phyloP scores from a whole-genome alignment of 1,284 basidiomycete genomes.

The Coniferiporia sulphurascens region DNA sequence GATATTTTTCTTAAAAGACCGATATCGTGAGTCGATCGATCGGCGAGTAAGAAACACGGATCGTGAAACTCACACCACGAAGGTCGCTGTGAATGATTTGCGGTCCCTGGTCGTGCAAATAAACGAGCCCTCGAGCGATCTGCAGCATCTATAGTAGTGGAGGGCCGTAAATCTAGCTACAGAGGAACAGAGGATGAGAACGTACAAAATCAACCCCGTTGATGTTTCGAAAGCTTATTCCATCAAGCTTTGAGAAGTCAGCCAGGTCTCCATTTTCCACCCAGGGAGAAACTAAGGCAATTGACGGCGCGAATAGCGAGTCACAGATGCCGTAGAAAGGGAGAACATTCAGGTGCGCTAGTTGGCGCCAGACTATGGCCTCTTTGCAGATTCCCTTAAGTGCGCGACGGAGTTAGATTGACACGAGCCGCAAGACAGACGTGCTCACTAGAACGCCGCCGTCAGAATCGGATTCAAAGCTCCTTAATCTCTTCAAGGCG shows the following conservation, averaged over 20 bases:
- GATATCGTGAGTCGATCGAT: background rate
- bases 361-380: conserved; percentile 4
- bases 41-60: background rate
- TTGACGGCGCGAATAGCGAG: background rate
- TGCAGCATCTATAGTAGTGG: background rate
- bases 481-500: background rate
- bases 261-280: conserved; percentile 4
- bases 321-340: conserved; percentile 1
- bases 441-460: background rate
- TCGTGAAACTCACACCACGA: background rate
- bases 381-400: conserved; percentile 5
- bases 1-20: background rate
- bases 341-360: background rate
- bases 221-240: background rate
- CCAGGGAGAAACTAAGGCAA: conserved; percentile 7
- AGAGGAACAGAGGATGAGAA: background rate
- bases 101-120: background rate
- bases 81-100: conserved; percentile 6
- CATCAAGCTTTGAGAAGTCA: background rate
- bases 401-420: background rate
- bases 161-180: background rate
- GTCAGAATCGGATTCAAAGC: background rate
- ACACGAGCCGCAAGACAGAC: background rate
- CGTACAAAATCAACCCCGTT: background rate
- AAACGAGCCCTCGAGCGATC: background rate